Evolutionary conservation across 2,329 filamentous ascomycete species (phyloP).

Genomic region (Fusarium devonianum): DNA sequence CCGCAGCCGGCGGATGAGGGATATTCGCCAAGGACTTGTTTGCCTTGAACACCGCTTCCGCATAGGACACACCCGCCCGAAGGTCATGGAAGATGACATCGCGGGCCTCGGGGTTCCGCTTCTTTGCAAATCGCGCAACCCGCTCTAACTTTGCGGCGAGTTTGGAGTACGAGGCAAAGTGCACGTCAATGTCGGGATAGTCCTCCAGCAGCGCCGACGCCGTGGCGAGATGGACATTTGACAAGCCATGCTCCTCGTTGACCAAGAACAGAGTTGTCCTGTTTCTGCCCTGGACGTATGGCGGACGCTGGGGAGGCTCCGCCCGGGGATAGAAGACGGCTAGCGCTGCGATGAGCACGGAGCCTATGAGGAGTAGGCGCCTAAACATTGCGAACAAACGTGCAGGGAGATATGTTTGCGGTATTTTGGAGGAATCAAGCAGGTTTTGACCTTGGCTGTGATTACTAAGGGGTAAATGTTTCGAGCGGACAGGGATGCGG

Average conservation of each 20-base stretch:
- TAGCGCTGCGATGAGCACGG: slow-evolving; percentile 12
- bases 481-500: no score
- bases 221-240: slow-evolving; percentile 50
- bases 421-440: background rate
- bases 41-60: slow-evolving; percentile 7
- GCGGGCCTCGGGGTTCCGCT: slow-evolving; percentile 20
- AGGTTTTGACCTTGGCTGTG: no score
- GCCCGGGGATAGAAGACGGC: slow-evolving; percentile 2
- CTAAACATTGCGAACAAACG: slow-evolving; percentile 6
- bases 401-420: background rate
- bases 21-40: slow-evolving; percentile 22
- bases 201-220: slow-evolving; percentile 45
- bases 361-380: slow-evolving; percentile 2
- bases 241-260: slow-evolving; percentile 45
- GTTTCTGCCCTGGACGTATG: slow-evolving; percentile 31
- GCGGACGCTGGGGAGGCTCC: background rate
- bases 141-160: slow-evolving; percentile 25
- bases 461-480: background rate
- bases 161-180: slow-evolving; percentile 46
- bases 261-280: slow-evolving; percentile 48
- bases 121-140: slow-evolving; percentile 11
- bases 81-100: slow-evolving; percentile 43
- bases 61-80: slow-evolving; percentile 30
- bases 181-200: slow-evolving; percentile 44
- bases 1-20: slow-evolving; percentile 31